Base-by-base conservation (phyloP, 768 basidiomycete species). In the Russula virescens region DNA sequence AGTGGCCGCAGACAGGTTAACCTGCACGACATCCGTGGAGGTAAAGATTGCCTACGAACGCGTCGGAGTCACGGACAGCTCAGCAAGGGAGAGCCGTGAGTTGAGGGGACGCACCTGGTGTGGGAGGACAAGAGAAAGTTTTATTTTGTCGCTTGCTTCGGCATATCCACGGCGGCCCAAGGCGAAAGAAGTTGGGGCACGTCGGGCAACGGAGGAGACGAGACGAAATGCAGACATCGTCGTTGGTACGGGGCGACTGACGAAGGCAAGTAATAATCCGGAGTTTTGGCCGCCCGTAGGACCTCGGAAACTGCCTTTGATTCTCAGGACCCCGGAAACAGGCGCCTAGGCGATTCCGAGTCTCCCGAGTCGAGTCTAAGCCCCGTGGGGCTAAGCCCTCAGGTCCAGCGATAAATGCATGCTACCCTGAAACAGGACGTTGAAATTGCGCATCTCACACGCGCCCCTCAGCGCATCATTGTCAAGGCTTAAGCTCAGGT, bases 11-110 rank as follows among this genome's bases (percentile, higher is more conserved):
- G 94, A 79, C 69, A 98, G 79, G 79, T 98, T 98, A 69, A 99
- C 96, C 76, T 98, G 96, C 23, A 91, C 85, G 62, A 98, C 96
- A 75, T 95, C 95, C 69, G 85, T 75, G 25, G 94, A 94, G 63
- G 83, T 85, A 83, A 86, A 98, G 75, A 99, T 86, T 58, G 94
- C 80, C 96, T 99, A 71, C 34, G 68, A 16, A 58, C 34, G 55
- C 56, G 23, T 51, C 48, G 38, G 57, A 59, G 51, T 58, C 38
- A 53, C 53, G 45, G 49, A 54, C 59, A 52, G 60, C 59, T 54
- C 55, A 60, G 50, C 59, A 34, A 28, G 40, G 31, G 23, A 18
- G 55, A 31, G 31, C 3, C 6, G 45, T 51, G 26, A 59, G 58
- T 42, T 23, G 34, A 34, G 40, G 40, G 66, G 40, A 80, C 83